Conservation (phyloP, 257 asterid species). For the Euphrasia confusa region DNA sequence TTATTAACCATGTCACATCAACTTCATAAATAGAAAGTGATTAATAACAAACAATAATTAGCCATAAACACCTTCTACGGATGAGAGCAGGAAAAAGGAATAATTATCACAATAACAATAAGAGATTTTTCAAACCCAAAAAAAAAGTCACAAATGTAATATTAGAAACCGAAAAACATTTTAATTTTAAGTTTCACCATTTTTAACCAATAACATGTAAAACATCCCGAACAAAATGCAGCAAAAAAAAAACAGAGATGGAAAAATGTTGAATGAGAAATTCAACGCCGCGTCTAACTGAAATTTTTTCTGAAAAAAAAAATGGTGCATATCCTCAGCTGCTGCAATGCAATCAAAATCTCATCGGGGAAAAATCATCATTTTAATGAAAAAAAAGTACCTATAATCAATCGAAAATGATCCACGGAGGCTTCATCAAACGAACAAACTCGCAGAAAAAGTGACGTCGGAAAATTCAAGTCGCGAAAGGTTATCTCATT, state of each 20-base stretch:
- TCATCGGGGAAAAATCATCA: not conserved
- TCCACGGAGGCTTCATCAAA: conserved; percentile 62
- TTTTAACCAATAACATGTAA: not conserved
- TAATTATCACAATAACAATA: not conserved
- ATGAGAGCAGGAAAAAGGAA: not conserved
- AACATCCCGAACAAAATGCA: conserved; percentile 9
- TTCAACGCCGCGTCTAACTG: conserved; percentile 1
- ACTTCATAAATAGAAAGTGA: conserved; percentile 17
- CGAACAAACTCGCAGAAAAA: not conserved
- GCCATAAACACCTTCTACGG: conserved; percentile 19
- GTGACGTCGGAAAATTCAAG: conserved; percentile 17
- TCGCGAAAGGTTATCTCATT: conserved; percentile 8
- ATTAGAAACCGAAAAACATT: not conserved
- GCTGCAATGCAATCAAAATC: not conserved
- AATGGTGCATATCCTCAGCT: not conserved
- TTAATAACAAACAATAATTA: conserved; percentile 13
- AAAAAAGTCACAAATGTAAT: not conserved
- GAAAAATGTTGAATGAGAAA: not conserved
- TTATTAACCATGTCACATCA: conserved; percentile 25
- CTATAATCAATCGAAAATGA: conserved; percentile 37
- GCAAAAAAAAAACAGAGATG: not conserved
- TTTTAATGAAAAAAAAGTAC: conserved; percentile 24
- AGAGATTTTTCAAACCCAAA: not conserved
- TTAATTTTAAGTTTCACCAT: not conserved
- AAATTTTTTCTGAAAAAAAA: too few relatives aligned